phyloP scores from a whole-genome alignment of 257 asterid species.

The Lithospermum erythrorhizon region DNA sequence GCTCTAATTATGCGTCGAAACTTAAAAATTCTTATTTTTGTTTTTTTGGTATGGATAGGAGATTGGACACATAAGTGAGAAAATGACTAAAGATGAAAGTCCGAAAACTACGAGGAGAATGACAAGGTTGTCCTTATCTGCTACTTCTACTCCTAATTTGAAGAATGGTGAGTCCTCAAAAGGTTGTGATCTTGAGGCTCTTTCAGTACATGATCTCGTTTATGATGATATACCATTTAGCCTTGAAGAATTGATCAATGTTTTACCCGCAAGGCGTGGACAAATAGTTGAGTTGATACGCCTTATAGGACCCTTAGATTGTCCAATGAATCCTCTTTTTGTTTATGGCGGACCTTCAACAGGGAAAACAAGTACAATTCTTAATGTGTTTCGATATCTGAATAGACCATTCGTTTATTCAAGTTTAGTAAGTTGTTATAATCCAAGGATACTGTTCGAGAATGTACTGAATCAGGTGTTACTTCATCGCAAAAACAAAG shows the following conservation, averaged over 20 bases:
- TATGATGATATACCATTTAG: conserved; percentile 29
- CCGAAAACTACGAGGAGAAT: conserved; percentile 45
- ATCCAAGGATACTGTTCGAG: conserved; percentile 68
- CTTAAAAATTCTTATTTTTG: too few species aligned
- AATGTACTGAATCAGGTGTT: conserved; percentile 77
- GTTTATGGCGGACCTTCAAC: conserved; percentile 80
- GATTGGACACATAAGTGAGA: conserved; percentile 13
- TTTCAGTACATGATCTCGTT: conserved; percentile 38
- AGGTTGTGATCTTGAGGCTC: conserved; percentile 11
- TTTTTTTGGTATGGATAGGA: neutral
- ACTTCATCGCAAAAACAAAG: conserved; percentile 63
- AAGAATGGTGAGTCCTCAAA: conserved; percentile 30
- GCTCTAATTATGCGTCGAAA: too few species aligned
- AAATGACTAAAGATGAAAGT: conserved; percentile 42
- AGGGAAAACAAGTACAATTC: conserved; percentile 65
- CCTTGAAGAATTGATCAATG: conserved; percentile 45
- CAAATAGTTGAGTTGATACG: conserved; percentile 52
- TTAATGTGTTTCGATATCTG: conserved; percentile 49
- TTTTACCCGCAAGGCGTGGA: conserved; percentile 56
- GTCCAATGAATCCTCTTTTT: conserved; percentile 67
- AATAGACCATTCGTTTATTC: conserved; percentile 67
- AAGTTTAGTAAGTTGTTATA: conserved; percentile 69
- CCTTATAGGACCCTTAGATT: conserved; percentile 68
- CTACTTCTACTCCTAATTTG: conserved; percentile 21
- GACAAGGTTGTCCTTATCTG: conserved; percentile 41